A percentile compares a stretch with the other conserved stretches of the same genome.
phyloP scores from a whole-genome alignment of 140 eudicot genomes.

The Ambrosia hybrid region DNA sequence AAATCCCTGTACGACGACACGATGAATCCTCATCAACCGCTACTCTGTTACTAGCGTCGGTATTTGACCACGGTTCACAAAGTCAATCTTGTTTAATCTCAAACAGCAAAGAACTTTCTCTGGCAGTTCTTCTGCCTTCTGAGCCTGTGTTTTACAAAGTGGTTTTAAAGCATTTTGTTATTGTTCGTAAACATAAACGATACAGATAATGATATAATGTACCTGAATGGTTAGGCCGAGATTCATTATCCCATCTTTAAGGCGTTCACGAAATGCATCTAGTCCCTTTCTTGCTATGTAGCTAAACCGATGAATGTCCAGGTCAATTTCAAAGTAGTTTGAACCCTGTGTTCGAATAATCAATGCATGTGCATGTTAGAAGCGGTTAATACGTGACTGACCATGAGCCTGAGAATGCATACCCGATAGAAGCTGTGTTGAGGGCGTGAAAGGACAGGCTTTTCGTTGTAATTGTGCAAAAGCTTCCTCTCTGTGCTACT shows the following conservation, averaged over 20 bases:
- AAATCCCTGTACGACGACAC: slow-evolving; percentile 6
- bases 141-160: slow-evolving; percentile 44
- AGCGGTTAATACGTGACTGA: neutral
- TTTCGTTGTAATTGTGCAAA: slow-evolving; percentile 74
- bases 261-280: slow-evolving; percentile 84
- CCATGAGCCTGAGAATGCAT: neutral
- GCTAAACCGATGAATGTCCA: slow-evolving; percentile 95
- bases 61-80: slow-evolving; percentile 79
- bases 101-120: slow-evolving; percentile 76
- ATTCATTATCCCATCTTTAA: slow-evolving; percentile 69
- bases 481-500: slow-evolving; percentile 79
- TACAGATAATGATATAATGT: neutral
- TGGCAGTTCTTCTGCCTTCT: slow-evolving; percentile 83
- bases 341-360: slow-evolving; percentile 51
- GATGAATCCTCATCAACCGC: slow-evolving; percentile 41
- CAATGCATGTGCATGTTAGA: neutral
- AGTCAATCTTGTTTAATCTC: slow-evolving; percentile 82
- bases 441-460: slow-evolving; percentile 95
- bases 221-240: slow-evolving; percentile 93
- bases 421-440: slow-evolving; percentile 85
- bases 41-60: slow-evolving; percentile 49
- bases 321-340: slow-evolving; percentile 86
- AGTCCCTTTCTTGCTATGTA: slow-evolving; percentile 89
- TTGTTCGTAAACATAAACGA: neutral
- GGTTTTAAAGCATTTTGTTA: neutral